Base-by-base conservation (phyloP, 2,329 filamentous ascomycete genomes). In the Claviceps citrina region DNA sequence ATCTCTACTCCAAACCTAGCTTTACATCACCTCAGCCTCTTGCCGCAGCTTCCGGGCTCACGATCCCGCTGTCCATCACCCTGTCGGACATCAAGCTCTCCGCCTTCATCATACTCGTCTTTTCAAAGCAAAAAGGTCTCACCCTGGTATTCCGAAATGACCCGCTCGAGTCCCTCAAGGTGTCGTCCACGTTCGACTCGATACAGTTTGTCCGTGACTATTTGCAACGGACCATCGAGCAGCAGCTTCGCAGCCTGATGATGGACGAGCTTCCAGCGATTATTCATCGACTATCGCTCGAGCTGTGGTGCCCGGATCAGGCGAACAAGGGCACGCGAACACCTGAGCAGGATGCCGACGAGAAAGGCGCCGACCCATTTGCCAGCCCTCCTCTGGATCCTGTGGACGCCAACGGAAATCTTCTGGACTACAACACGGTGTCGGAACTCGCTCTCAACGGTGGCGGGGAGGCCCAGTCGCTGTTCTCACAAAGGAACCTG, bases 121-220 rank as follows among this genome's bases (percentile, higher is more conserved):
- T 98, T 58, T 96, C 89, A 3, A 89, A 86, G 57, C 86, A 94
- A 63, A 98, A 98, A 58, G 91, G 91, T 16, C 72, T 98, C 42
- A 98, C 91, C 1, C 71, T 98, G 36, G 91, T 98, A 33, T 98
- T 98, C 59, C 81, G 91, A 52, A 96, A 98, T 71, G 91, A 98
- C 57, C 91, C 91, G 4, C 76, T 98, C 45, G 91, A 98, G 58
- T 95, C 89, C 4, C 77, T 98, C 54, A 96, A 95, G 66, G 91
- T 98, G 49, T 96, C 89, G 1, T 96, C 89, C 49, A 98, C 91
- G 33, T 98, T 98, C 61, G 91, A 98, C 65, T 94, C 89, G 10
- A 98, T 98, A 53, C 89, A 91, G 33, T 98, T 98, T 55, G 91
- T 98, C 46, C 81, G 91, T 50, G 87, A 98, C 60, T 96, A 96